phyloP scores from a whole-genome alignment of 2,329 filamentous ascomycete genomes.

The Talaromyces funiculosus region DNA sequence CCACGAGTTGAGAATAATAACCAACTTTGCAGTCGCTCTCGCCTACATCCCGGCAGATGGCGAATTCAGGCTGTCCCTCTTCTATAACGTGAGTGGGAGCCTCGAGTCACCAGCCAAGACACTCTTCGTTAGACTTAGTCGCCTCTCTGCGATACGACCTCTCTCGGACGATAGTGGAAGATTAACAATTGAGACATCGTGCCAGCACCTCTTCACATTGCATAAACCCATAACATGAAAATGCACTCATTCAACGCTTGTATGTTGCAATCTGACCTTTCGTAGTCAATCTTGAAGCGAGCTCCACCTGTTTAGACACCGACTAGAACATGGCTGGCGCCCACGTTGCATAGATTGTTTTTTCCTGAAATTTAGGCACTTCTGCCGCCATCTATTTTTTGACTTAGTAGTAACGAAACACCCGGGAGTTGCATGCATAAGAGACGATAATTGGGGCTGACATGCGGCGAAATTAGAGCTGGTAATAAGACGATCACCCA shows the following conservation, averaged over 20 bases:
- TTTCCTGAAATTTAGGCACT: neutral
- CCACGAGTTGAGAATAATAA: neutral
- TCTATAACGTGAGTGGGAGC: neutral
- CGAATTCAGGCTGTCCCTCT: neutral
- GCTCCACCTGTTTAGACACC: neutral
- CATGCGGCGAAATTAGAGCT: neutral
- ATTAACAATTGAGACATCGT: neutral
- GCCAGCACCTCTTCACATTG: neutral
- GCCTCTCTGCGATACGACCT: neutral
- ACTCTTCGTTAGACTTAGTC: neutral
- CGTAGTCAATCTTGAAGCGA: neutral
- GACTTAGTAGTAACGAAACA: too few relatives aligned
- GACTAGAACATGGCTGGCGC: slow-evolving; percentile 2
- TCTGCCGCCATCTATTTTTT: neutral
- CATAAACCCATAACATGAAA: neutral
- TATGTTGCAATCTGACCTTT: neutral
- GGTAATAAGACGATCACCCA: neutral
- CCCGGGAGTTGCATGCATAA: too few relatives aligned
- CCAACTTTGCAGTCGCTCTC: neutral
- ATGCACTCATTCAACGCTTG: neutral
- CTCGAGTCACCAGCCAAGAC: neutral
- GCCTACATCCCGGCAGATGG: neutral
- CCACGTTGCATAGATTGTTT: slow-evolving; percentile 1
- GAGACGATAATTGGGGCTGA: neutral
- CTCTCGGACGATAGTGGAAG: neutral